phyloP scores from a whole-genome alignment of 805 yeast species.

The Brettanomyces nanus region DNA sequence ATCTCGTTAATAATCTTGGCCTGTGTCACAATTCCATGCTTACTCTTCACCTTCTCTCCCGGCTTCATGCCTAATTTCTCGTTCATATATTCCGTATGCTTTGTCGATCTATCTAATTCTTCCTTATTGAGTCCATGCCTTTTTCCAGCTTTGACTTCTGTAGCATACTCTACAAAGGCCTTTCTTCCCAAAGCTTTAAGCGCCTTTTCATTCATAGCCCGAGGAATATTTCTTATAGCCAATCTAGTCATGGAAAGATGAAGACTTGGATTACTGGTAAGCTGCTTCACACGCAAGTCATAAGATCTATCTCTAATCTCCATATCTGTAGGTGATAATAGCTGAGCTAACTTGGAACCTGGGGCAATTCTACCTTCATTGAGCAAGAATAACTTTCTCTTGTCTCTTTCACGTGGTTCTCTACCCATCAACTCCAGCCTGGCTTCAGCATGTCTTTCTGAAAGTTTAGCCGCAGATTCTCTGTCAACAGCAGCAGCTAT shows the following conservation, averaged over 20 bases:
- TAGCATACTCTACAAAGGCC: conserved; percentile 91
- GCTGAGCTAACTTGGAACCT: conserved; percentile 68
- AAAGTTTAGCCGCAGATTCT: conserved; percentile 65
- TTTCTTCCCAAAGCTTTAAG: conserved; percentile 88
- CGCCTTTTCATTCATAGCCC: conserved; percentile 83
- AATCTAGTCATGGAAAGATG: conserved; percentile 92
- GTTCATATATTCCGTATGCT: conserved; percentile 39
- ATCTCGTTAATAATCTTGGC: conserved; percentile 90
- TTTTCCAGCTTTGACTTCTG: conserved; percentile 62
- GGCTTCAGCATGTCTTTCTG: conserved; percentile 63
- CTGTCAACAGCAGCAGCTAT: conserved; percentile 82
- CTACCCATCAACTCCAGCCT: conserved; percentile 76
- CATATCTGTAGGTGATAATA: conserved; percentile 63
- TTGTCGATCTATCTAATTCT: conserved; percentile 73
- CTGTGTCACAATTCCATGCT: conserved; percentile 87
- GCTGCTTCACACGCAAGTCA: conserved; percentile 78
- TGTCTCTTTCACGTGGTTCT: conserved; percentile 71
- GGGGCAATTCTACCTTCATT: conserved; percentile 91
- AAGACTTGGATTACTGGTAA: conserved; percentile 81
- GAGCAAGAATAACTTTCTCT: conserved; percentile 73
- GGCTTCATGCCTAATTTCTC: conserved; percentile 34
- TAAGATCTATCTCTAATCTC: conserved; percentile 85
- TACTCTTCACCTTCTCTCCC: conserved; percentile 62
- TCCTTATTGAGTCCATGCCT: conserved; percentile 88
- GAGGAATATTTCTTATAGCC: conserved; percentile 89